Evolutionary conservation across 163 green algal genomes (phyloP).

Genomic region (Chlamydomonas reinhardtii): DNA sequence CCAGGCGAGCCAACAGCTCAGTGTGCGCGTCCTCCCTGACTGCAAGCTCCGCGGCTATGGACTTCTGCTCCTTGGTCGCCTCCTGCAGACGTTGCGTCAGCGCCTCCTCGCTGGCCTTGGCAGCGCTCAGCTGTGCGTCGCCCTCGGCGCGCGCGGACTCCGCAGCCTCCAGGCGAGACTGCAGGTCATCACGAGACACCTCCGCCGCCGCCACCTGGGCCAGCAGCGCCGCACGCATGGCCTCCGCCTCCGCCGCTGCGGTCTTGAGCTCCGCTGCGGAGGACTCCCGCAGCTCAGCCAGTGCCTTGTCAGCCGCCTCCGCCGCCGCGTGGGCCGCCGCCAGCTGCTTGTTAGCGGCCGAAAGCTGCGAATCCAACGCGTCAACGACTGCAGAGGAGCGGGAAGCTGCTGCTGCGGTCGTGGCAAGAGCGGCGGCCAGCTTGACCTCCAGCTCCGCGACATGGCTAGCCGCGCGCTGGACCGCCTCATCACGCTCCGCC

Average conservation of each 20-base stretch:
- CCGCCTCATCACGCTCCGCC: neutral
- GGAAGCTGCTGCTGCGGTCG: neutral
- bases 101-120: no score
- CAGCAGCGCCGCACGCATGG: slow-evolving; percentile 10
- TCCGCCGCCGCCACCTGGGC: slow-evolving; percentile 32
- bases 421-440: neutral
- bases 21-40: neutral
- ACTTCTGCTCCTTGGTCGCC: neutral
- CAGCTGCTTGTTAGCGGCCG: neutral
- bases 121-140: no score
- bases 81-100: no score
- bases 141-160: no score
- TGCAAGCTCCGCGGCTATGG: neutral
- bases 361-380: neutral
- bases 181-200: neutral
- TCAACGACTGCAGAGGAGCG: neutral
- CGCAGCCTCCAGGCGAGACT: no score
- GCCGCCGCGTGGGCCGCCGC: neutral
- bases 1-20: slow-evolving; percentile 3
- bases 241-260: neutral
- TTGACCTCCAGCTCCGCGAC: neutral
- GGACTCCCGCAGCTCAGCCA: neutral
- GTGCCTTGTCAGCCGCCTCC: neutral
- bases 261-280: neutral
- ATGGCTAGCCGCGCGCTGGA: neutral